Conservation (phyloP, 2,329 filamentous ascomycete species). For the Botrytis pseudocinerea region DNA sequence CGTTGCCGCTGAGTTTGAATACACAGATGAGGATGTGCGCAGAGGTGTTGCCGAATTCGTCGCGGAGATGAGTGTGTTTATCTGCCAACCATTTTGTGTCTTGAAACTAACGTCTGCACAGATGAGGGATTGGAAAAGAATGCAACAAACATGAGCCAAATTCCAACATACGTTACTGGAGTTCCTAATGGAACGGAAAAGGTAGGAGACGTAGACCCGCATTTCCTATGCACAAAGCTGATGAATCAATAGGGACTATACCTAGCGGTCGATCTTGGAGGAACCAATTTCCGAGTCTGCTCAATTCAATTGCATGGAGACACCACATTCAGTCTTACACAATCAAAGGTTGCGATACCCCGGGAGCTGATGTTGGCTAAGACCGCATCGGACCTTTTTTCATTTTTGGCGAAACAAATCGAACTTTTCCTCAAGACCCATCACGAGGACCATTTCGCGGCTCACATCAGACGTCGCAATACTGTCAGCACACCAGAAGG, state of each 20-base stretch:
- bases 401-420: constrained; percentile 90
- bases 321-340: constrained; percentile 90
- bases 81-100: constrained; percentile 28
- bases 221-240: constrained; percentile 7
- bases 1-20: constrained; percentile 84
- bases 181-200: constrained; percentile 98
- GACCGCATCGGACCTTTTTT: constrained; percentile 82
- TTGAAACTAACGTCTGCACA: constrained; percentile 42
- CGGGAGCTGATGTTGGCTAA: constrained; percentile 87
- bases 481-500: constrained; percentile 60
- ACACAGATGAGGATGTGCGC: constrained; percentile 74
- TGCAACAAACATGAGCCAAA: constrained; percentile 85
- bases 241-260: constrained; percentile 67
- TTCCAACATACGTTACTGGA: constrained; percentile 93
- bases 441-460: constrained; percentile 82
- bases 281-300: constrained; percentile 97
- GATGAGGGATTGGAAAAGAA: constrained; percentile 79
- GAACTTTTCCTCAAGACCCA: constrained; percentile 83
- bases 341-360: constrained; percentile 89
- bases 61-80: constrained; percentile 71
- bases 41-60: constrained; percentile 83
- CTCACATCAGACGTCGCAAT: constrained; percentile 64
- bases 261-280: constrained; percentile 94
- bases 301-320: constrained; percentile 92
- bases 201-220: constrained; percentile 50